Evolutionary conservation across 2,329 filamentous ascomycete species (phyloP), one percentile per base, ranked within the genome.

Genomic region (Pyrenochaeta sp.): DNA sequence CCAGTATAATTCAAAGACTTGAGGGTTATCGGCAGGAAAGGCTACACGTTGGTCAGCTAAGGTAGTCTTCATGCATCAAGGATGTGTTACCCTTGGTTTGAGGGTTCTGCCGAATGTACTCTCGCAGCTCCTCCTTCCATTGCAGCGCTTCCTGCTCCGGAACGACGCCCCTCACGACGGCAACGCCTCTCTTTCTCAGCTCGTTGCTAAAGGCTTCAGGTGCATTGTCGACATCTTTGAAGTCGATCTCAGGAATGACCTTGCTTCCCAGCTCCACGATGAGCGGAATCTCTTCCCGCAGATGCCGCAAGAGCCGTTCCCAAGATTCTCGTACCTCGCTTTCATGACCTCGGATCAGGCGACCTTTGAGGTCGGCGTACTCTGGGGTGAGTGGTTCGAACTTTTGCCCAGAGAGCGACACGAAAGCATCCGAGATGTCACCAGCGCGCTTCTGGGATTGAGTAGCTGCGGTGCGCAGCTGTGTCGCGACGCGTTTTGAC

Each of bases 141-240:
- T 75, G 74, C 46, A 82, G 67, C 4, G 77, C 80, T 61, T 83
- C 78, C 19, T 77, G 60, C 59, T 82, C 72, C 1, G 78, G 69
- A 0, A 84, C 67, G 1, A 83, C 81, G 32, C 79, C 78, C 42
- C 81, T 74, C 37, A 84, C 76, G 7, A 83, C 78, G 3, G 81
- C 81, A 1, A 83, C 81, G 19, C 82, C 82, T 34, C 88, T 84
- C 67, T 87, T 86, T 66, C 83, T 83, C 50, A 89, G 80, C 67
- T 85, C 84, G 47, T 79, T 78, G 51, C 79, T 81, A 72, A 91
- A 91, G 1, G 82, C 78, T 25, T 83, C 78, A 2, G 85, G 82
- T 50, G 84, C 81, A 52, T 80, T 76, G 2, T 74, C 75, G 15
- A 84, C 72, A 44, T 83, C 80, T 30, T 77, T 76, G 71, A 80